These are phyloP conservation scores for Populus hybrid DNA, from an alignment of 441 rosid genomes.

Conservation along the genomic window DNA sequence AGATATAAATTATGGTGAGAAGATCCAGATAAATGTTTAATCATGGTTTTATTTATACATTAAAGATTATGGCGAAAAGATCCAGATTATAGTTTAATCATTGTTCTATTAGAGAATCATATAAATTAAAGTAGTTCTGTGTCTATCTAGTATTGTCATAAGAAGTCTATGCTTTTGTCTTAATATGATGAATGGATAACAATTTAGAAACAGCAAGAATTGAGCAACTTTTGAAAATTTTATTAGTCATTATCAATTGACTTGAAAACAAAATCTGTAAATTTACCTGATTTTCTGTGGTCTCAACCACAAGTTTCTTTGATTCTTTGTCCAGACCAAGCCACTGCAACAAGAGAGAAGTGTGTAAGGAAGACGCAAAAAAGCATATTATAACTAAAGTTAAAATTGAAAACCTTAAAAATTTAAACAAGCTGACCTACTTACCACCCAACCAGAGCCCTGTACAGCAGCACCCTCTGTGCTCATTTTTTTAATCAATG, in stretches of 20 bases:
- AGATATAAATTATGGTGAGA: not conserved
- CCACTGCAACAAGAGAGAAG: constrained; percentile 46
- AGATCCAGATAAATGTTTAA: not conserved
- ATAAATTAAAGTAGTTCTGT: not conserved
- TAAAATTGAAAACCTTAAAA: not conserved
- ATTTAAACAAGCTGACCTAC: constrained; percentile 21
- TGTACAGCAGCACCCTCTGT: constrained; percentile 94
- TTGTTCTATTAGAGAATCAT: not conserved
- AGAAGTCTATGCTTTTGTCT: not conserved
- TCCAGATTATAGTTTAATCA: not conserved
- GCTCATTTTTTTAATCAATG: constrained; percentile 67
- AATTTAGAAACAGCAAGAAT: not conserved
- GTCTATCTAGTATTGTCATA: not conserved
- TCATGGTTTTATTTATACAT: too few species aligned
- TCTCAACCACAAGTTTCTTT: constrained; percentile 87
- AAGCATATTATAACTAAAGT: not conserved
- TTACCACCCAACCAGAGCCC: constrained; percentile 99
- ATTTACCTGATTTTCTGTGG: constrained; percentile 87
- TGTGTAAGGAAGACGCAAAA: not conserved
- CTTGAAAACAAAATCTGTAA: not conserved
- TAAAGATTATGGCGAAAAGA: too few species aligned
- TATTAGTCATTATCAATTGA: not conserved
- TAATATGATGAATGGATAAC: not conserved
- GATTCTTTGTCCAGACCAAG: constrained; percentile 79
- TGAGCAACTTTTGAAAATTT: not conserved